Evolutionary conservation across 1,139 yeast genomes (phyloP).

Genomic region (Pichia sp.): DNA sequence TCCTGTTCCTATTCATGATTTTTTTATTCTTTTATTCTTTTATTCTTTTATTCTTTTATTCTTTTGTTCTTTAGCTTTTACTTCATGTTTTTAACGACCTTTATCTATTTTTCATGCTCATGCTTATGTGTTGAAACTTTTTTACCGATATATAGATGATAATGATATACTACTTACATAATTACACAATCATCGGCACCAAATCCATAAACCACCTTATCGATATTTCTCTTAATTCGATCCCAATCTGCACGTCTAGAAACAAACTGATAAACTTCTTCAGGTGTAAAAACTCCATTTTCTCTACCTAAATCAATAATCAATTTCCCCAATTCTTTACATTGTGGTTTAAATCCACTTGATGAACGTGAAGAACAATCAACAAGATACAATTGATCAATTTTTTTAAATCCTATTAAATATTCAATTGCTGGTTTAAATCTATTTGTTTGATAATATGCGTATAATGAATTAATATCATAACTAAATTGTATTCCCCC

Average conservation of each 20-base stretch:
- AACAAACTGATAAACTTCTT: slow-evolving; percentile 88
- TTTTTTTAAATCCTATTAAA: slow-evolving; percentile 74
- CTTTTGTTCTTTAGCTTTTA: neutral
- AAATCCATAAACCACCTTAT: slow-evolving; percentile 90
- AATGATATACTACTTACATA: slow-evolving; percentile 15
- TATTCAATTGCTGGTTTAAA: slow-evolving; percentile 70
- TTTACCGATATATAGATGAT: too few relatives aligned
- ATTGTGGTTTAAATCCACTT: slow-evolving; percentile 48
- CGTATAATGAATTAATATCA: slow-evolving; percentile 70
- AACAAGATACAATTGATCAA: slow-evolving; percentile 76
- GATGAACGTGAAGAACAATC: slow-evolving; percentile 32
- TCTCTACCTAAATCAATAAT: slow-evolving; percentile 80
- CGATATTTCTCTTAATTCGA: slow-evolving; percentile 69
- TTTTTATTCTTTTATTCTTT: neutral
- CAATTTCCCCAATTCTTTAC: slow-evolving; percentile 79
- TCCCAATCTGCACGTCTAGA: slow-evolving; percentile 87
- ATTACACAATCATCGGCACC: slow-evolving; percentile 62
- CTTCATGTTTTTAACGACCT: neutral
- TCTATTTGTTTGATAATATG: slow-evolving; percentile 55
- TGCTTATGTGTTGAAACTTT: too few relatives aligned
- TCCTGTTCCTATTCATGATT: neutral
- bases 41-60: neutral
- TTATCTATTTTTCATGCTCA: neutral
- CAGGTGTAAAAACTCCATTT: slow-evolving; percentile 86
- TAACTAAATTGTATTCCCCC: slow-evolving; percentile 79